Evolutionary conservation across 345 rosid genomes (phyloP).

Genomic region (Eucalyptus cloeziana): DNA sequence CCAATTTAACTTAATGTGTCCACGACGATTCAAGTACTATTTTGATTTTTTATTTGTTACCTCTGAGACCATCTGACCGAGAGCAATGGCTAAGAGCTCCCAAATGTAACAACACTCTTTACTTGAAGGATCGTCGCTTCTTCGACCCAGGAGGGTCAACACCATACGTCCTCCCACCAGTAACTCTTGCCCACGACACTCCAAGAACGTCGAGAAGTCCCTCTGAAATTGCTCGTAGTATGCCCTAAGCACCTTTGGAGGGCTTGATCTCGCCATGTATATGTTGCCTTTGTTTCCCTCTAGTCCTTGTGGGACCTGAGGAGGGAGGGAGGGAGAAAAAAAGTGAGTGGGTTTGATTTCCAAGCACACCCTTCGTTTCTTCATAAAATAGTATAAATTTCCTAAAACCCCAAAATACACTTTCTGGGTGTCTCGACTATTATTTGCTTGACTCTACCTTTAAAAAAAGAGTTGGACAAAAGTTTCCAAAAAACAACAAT

Average conservation of each 20-base stretch:
- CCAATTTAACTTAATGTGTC: no score
- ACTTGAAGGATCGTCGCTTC: constrained; percentile 26
- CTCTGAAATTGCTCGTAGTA: constrained; percentile 25
- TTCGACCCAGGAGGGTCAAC: constrained; percentile 25
- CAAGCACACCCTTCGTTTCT: not conserved
- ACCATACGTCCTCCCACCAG: constrained; percentile 37
- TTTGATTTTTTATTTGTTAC: constrained; percentile 1
- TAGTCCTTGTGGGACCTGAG: constrained; percentile 30
- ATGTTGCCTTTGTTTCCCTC: constrained; percentile 31
- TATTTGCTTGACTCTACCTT: not conserved
- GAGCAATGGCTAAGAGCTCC: constrained; percentile 40
- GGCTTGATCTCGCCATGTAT: constrained; percentile 28
- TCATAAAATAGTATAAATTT: not conserved
- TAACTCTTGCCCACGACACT: constrained; percentile 29
- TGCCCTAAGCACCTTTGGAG: constrained; percentile 16
- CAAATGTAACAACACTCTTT: constrained; percentile 36
- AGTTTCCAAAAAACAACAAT: not conserved
- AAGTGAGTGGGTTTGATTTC: not conserved
- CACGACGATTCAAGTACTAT: not conserved
- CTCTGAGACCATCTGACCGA: constrained; percentile 29
- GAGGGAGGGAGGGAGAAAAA: not conserved
- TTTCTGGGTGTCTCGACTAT: not conserved
- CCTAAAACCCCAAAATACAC: not conserved
- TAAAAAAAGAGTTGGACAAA: not conserved
- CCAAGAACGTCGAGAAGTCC: constrained; percentile 27